Base-by-base conservation (phyloP, 495 filamentous ascomycete genomes). In the Xylaria sp. region DNA sequence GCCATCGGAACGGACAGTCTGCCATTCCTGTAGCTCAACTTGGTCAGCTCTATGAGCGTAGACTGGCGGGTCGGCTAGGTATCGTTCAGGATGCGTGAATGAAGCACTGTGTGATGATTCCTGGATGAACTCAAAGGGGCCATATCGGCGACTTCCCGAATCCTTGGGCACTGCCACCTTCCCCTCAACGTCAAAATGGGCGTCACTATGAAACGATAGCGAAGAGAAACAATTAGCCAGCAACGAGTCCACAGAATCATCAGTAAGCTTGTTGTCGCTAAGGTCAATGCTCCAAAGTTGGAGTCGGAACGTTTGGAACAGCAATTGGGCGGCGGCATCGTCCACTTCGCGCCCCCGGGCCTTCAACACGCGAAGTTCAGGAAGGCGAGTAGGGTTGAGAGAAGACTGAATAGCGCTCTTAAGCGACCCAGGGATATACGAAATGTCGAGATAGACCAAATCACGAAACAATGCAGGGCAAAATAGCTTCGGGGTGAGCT, bases 281-380 rank as follows among this genome's bases (percentile, higher is more conserved):
- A 86, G 68, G 46, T 86, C 83, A 12, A 86, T 65, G 66, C 84
- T 84, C 84, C 83, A 85, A 24, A 85, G 66, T 26, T 79, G 82
- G 11, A 65, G 57, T 24, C 67, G 29, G 46, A 85, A 82, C 0
- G 72, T 52, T 52, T 66, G 40, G 55, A 83, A 72, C 19, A 86
- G 71, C 19, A 77, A 33, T 19, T 33, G 53, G 0, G 78, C 79
- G 0, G 75, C 74, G 4, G 40, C 7, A 46, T 84, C 78, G 48
- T 82, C 81, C 66, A 85, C 72, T 65, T 82, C 80, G 6, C 78
- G 77, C 15, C 80, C 78, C 35, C 72, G 73, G 0, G 67, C 78
- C 63, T 80, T 86, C 1, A 86, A 67, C 9, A 85, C 76, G 1
- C 83, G 80, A 17, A 86, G 80, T 43, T 71, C 55, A 19, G 81